phyloP scores from a whole-genome alignment of 345 rosid genomes.

The Aquilaria malaccensis region DNA sequence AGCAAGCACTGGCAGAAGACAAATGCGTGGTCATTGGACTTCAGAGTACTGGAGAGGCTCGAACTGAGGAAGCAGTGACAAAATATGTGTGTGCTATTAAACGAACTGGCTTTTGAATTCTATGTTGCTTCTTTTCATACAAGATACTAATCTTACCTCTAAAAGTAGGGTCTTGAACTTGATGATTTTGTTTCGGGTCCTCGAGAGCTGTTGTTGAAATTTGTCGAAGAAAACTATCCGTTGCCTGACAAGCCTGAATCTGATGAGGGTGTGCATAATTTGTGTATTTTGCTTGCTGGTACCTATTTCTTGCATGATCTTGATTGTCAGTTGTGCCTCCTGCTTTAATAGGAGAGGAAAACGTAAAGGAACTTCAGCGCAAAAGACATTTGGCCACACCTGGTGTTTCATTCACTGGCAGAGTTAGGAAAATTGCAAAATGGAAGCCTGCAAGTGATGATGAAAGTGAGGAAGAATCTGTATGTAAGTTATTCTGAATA shows the following conservation, averaged over 20 bases:
- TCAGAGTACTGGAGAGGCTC: slow-evolving; percentile 99
- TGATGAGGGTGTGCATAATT: slow-evolving; percentile 45
- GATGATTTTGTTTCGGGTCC: slow-evolving; percentile 99
- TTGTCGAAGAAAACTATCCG: slow-evolving; percentile 96
- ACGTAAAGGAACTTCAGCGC: slow-evolving; percentile 75
- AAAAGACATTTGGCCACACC: slow-evolving; percentile 92
- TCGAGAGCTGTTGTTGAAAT: slow-evolving; percentile 91
- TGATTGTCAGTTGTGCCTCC: slow-evolving; percentile 12
- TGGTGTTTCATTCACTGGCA: slow-evolving; percentile 82
- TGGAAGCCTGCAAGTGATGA: slow-evolving; percentile 81
- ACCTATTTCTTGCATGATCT: not conserved
- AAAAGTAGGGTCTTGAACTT: slow-evolving; percentile 79
- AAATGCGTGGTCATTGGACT: slow-evolving; percentile 98
- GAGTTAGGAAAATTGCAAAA: slow-evolving; percentile 90
- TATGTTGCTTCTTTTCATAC: slow-evolving; percentile 2
- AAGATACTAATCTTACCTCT: slow-evolving; percentile 9
- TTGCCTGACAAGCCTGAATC: slow-evolving; percentile 94
- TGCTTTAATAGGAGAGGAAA: slow-evolving; percentile 62
- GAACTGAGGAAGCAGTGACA: slow-evolving; percentile 97
- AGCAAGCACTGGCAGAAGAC: slow-evolving; percentile 60
- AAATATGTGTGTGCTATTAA: slow-evolving; percentile 65
- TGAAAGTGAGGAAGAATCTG: slow-evolving; percentile 83
- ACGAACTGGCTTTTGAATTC: slow-evolving; percentile 11
- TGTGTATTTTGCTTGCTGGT: not conserved
- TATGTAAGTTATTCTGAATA: slow-evolving; percentile 43